A percentile compares a stretch with the other conserved stretches of the same genome.
Conservation (phyloP, 495 filamentous ascomycete genomes). For the Penicillium malachiteum region DNA sequence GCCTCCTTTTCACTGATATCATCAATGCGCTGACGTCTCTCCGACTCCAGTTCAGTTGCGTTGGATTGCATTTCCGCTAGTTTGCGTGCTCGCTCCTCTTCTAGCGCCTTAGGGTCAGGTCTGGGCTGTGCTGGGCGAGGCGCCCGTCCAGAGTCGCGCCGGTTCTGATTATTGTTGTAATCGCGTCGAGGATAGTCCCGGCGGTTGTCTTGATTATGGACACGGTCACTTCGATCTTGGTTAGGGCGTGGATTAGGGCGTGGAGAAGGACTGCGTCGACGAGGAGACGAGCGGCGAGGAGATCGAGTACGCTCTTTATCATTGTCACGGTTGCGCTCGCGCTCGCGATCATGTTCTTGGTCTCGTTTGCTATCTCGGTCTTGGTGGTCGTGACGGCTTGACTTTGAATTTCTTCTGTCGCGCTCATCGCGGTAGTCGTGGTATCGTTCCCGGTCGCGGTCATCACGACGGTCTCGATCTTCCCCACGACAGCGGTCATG, state of each 20-base stretch:
- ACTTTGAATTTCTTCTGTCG: slow-evolving; percentile 24
- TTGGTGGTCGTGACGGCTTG: slow-evolving; percentile 17
- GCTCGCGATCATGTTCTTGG: slow-evolving; percentile 20
- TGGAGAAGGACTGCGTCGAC: slow-evolving; percentile 12
- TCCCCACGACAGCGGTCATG: slow-evolving; percentile 13
- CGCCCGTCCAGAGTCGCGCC: slow-evolving; percentile 21
- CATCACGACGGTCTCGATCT: slow-evolving; percentile 12
- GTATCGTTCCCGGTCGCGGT: slow-evolving; percentile 21
- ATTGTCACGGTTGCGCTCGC: slow-evolving; percentile 21
- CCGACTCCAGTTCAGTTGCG: slow-evolving; percentile 73
- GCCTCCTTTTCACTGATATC: slow-evolving; percentile 66
- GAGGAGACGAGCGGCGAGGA: slow-evolving; percentile 18
- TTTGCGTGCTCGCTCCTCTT: slow-evolving; percentile 53
- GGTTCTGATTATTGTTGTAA: slow-evolving; percentile 10
- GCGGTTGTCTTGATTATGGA: slow-evolving; percentile 4
- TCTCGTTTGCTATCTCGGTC: slow-evolving; percentile 4
- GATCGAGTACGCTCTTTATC: slow-evolving; percentile 22
- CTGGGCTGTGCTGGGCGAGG: slow-evolving; percentile 11
- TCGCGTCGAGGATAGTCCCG: slow-evolving; percentile 20
- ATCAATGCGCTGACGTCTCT: slow-evolving; percentile 69
- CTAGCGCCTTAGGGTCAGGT: slow-evolving; percentile 24
- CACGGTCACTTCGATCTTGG: slow-evolving; percentile 10
- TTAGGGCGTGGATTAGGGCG: slow-evolving; percentile 7
- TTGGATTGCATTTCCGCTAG: slow-evolving; percentile 86
- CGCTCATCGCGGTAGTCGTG: slow-evolving; percentile 21